A percentile compares a stretch with the other conserved stretches of the same genome.
phyloP scores from a whole-genome alignment of 768 basidiomycete genomes.

The Lenzites betulinus region DNA sequence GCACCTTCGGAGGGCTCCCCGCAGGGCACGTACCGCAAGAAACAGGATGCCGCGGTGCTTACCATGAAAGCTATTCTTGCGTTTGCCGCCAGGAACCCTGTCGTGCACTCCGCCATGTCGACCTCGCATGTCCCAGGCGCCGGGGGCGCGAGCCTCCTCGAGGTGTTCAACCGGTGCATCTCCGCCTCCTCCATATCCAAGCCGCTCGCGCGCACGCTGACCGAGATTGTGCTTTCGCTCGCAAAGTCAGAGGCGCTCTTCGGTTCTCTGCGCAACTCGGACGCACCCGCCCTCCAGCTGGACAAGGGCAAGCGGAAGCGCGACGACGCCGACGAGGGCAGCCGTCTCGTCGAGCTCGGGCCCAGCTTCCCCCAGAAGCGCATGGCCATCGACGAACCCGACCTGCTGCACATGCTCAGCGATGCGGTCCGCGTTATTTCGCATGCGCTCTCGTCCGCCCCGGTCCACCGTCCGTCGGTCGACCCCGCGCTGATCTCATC shows the following conservation, averaged over 20 bases:
- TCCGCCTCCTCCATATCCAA: slow-evolving; percentile 51
- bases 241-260: slow-evolving; percentile 70
- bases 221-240: slow-evolving; percentile 64
- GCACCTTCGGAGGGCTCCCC: slow-evolving; percentile 16
- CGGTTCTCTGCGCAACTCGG: slow-evolving; percentile 62
- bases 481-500: slow-evolving; percentile 65
- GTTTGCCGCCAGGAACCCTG: slow-evolving; percentile 55
- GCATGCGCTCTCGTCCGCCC: slow-evolving; percentile 44
- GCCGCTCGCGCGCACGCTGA: slow-evolving; percentile 55
- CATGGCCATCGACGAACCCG: slow-evolving; percentile 26
- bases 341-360: slow-evolving; percentile 12
- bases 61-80: slow-evolving; percentile 68
- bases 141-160: slow-evolving; percentile 53
- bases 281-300: slow-evolving; percentile 60
- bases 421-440: slow-evolving; percentile 63
- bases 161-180: slow-evolving; percentile 53
- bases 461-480: slow-evolving; percentile 42
- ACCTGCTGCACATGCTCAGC: slow-evolving; percentile 55
- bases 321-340: slow-evolving; percentile 47
- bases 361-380: slow-evolving; percentile 36
- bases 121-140: slow-evolving; percentile 50
- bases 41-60: slow-evolving; percentile 58
- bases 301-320: slow-evolving; percentile 80
- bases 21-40: slow-evolving; percentile 32
- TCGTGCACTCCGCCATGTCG: slow-evolving; percentile 56